phyloP scores from a whole-genome alignment of 129 eudicot species.

The Glebionis coronaria region DNA sequence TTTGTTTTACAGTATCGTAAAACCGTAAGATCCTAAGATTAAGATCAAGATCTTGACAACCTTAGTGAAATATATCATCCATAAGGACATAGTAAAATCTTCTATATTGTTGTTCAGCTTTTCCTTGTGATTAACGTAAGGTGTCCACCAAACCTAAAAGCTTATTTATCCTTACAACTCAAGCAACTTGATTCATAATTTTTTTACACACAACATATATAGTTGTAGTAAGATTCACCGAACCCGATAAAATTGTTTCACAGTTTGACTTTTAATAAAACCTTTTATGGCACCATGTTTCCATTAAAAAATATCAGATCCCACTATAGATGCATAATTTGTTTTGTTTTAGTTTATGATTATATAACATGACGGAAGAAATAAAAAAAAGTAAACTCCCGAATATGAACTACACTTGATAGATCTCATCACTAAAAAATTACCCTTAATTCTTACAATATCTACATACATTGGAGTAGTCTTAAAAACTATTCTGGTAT shows the following conservation, averaged over 20 bases:
- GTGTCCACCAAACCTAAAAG: conserved; percentile 27
- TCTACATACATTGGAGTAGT: conserved; percentile 31
- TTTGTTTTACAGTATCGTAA: too few relatives aligned
- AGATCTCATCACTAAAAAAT: conserved; percentile 34
- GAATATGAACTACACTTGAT: conserved; percentile 33
- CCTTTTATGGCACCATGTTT: too few relatives aligned
- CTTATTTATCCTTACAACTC: conserved; percentile 22
- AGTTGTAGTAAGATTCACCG: too few relatives aligned
- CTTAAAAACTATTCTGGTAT: conserved; percentile 58
- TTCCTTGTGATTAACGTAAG: conserved; percentile 25
- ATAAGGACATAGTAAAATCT: conserved; percentile 1
- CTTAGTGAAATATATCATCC: too few relatives aligned
- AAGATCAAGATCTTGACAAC: too few relatives aligned
- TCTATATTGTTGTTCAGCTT: conserved; percentile 13
- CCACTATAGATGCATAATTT: background rate
- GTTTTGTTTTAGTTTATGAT: conserved; percentile 6
- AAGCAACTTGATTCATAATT: conserved; percentile 20
- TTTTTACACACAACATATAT: too few relatives aligned
- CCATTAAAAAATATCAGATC: too few relatives aligned
- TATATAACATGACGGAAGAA: background rate
- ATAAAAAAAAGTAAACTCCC: conserved; percentile 23
- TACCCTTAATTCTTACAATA: conserved; percentile 27
- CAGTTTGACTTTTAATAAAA: too few relatives aligned
- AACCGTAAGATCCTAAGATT: too few relatives aligned
- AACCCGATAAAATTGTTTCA: too few relatives aligned